Percentiles rank a stretch among this genome's conserved stretches.
These are phyloP conservation scores for Colletotrichum horii DNA, from an alignment of 2,329 filamentous ascomycete species.

Conservation along the genomic window DNA sequence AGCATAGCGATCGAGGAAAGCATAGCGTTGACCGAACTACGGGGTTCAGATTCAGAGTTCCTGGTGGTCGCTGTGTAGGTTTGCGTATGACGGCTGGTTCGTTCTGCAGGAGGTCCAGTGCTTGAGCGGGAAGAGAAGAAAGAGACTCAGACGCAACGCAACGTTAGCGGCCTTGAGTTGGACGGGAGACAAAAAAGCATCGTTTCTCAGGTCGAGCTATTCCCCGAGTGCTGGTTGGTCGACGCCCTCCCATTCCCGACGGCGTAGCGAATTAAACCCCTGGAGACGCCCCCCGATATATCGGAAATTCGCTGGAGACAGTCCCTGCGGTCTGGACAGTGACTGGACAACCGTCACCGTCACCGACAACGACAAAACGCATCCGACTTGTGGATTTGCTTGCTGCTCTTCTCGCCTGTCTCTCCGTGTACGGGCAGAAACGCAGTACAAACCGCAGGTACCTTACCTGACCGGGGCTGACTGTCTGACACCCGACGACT, in stretches of 20 bases:
- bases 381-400: background rate
- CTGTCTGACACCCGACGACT: constrained; percentile 15
- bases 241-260: background rate
- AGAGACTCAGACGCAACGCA: background rate
- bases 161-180: background rate
- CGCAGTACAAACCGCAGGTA: background rate
- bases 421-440: no score
- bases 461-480: constrained; percentile 12
- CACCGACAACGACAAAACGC: constrained; percentile 4
- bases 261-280: constrained; percentile 3
- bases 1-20: constrained; percentile 5
- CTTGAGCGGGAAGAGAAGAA: background rate
- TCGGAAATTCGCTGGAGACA: constrained; percentile 20
- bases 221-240: constrained; percentile 10
- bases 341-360: constrained; percentile 22
- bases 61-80: background rate
- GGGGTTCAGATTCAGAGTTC: background rate
- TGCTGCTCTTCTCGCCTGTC: no score
- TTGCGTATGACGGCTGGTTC: background rate
- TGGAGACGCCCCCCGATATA: constrained; percentile 17
- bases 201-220: background rate
- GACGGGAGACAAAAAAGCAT: constrained; percentile 1
- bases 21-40: constrained; percentile 14
- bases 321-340: background rate
- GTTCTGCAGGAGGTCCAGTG: background rate